These are phyloP conservation scores for Daedaleopsis nitida DNA, from an alignment of 768 basidiomycete genomes.

Conservation along the genomic window DNA sequence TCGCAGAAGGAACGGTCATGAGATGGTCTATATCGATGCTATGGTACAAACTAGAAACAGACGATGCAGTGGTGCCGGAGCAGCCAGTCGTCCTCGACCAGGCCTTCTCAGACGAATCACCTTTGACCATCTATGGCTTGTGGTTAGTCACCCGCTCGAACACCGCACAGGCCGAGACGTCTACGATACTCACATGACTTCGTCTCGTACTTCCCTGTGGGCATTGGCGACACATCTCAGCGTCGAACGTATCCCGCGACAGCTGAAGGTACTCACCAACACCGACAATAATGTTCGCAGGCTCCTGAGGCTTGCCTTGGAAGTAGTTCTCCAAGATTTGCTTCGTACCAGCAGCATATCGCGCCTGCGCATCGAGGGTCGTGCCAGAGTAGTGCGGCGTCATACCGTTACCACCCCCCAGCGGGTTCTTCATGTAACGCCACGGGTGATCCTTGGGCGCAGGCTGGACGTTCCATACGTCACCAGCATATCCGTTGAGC, in stretches of 20 bases:
- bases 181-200: constrained; percentile 36
- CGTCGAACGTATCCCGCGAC: too few species aligned
- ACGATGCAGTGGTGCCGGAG: too few species aligned
- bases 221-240: background rate
- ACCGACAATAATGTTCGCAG: constrained; percentile 80
- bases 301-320: constrained; percentile 62
- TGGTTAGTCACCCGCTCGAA: background rate
- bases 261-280: constrained; percentile 25
- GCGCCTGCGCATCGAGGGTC: constrained; percentile 84
- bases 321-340: constrained; percentile 75
- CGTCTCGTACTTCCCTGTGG: constrained; percentile 37
- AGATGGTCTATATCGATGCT: too few species aligned
- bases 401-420: constrained; percentile 88
- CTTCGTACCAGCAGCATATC: constrained; percentile 76
- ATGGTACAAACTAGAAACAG: too few species aligned
- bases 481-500: constrained; percentile 55
- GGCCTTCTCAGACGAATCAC: background rate
- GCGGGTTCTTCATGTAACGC: constrained; percentile 79
- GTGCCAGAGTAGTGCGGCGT: constrained; percentile 88
- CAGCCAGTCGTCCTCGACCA: background rate
- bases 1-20: too few species aligned
- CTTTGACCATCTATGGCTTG: background rate
- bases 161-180: background rate
- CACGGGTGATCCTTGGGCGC: constrained; percentile 85
- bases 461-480: constrained; percentile 89